Conservation (phyloP, 164 flowering plant genomes). For the Houttuynia cordata region DNA sequence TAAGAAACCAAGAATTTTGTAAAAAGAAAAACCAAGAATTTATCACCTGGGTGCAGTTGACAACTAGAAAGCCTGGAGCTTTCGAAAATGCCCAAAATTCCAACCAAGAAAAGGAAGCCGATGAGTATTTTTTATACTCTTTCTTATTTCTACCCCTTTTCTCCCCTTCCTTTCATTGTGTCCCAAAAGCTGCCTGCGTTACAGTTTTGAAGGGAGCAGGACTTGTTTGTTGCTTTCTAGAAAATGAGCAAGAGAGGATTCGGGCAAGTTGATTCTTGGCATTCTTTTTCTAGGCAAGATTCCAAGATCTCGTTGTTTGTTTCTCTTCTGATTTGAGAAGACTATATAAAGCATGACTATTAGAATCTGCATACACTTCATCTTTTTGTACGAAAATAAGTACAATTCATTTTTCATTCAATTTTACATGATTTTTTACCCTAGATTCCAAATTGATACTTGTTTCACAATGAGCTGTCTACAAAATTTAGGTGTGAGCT, state of each 20-base stretch:
- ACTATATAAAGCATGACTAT: neutral
- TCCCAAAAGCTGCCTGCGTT: conserved; percentile 15
- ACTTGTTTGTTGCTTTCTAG: conserved; percentile 8
- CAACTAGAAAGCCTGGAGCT: conserved; percentile 25
- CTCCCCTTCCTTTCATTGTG: conserved; percentile 2
- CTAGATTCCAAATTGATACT: neutral
- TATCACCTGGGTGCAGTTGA: conserved; percentile 1
- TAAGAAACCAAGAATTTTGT: neutral
- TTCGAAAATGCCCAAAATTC: conserved; percentile 36
- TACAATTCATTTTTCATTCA: too few relatives aligned
- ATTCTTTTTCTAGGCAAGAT: neutral
- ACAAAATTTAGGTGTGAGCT: too few relatives aligned
- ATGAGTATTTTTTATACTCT: too few relatives aligned
- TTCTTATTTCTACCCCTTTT: conserved; percentile 3
- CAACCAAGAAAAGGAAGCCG: conserved; percentile 18
- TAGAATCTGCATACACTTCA: too few relatives aligned
- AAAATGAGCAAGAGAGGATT: neutral
- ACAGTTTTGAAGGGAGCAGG: conserved; percentile 8
- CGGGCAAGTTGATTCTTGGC: neutral
- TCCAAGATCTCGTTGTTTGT: neutral
- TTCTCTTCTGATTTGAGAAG: neutral
- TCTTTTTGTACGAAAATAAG: too few relatives aligned
- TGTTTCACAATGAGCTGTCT: too few relatives aligned
- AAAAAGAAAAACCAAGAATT: too few relatives aligned
- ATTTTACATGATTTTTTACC: neutral